phyloP scores from a whole-genome alignment of 1,284 basidiomycete species.

The Violaceomyces palustris region DNA sequence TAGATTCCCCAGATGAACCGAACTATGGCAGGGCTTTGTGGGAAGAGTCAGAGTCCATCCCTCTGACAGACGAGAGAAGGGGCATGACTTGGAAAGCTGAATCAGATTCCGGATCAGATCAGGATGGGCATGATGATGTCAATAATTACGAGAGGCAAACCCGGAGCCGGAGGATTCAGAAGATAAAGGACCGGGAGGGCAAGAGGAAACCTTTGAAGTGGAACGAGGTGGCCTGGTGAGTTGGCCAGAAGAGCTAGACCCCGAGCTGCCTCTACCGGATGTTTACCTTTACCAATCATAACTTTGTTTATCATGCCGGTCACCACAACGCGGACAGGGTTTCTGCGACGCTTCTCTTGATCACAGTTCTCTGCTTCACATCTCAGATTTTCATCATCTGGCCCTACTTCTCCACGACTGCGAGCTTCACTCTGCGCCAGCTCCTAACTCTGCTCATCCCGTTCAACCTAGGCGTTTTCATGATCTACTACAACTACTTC shows the following conservation, averaged over 20 bases:
- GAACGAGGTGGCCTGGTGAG: slow-evolving; percentile 23
- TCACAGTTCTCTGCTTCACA: slow-evolving; percentile 36
- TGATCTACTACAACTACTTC: slow-evolving; percentile 43
- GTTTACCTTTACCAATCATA: neutral
- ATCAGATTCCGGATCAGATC: too few relatives aligned
- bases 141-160: too few relatives aligned
- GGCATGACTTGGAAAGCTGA: too few relatives aligned
- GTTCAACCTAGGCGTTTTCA: slow-evolving; percentile 67
- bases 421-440: slow-evolving; percentile 56
- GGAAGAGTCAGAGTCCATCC: too few relatives aligned
- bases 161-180: too few relatives aligned
- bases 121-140: too few relatives aligned
- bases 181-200: too few relatives aligned
- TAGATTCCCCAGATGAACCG: too few relatives aligned
- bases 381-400: slow-evolving; percentile 42
- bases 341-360: slow-evolving; percentile 20
- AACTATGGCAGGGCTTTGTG: too few relatives aligned
- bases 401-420: slow-evolving; percentile 36
- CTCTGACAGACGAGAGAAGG: too few relatives aligned
- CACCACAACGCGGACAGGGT: slow-evolving; percentile 10
- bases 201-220: slow-evolving; percentile 15
- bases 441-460: slow-evolving; percentile 70
- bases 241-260: neutral
- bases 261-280: neutral
- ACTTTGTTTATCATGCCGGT: neutral